Base-by-base conservation (phyloP, 2,329 filamentous ascomycete genomes). In the Aspergillus fructus region DNA sequence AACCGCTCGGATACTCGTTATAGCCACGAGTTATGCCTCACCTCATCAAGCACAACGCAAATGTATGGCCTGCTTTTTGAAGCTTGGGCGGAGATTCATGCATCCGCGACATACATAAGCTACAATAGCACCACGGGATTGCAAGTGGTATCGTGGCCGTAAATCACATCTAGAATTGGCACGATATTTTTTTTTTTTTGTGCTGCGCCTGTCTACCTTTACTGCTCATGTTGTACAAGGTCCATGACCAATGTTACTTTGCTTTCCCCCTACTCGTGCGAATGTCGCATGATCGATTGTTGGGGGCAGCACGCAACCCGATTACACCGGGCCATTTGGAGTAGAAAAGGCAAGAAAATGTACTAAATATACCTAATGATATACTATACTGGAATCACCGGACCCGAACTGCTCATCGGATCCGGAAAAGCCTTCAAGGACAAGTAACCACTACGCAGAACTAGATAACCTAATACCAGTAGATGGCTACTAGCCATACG, bases 391-490 rank as follows among this genome's bases (percentile, higher is more conserved):
- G 85, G 85, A 53, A 89, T 87, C 17, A 86, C 90, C 64, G 88
- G 88, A 51, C 90, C 88, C 2, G 88, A 88, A 59, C 78, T 90
- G 37, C 90, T 90, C 73, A 80, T 90, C 37, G 86, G 87, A 48
- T 85, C 83, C 46, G 88, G 88, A 42, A 76, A 75, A 33, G 85
- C 85, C 11, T 78, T 90, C 52, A 78, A 83, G 55, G 83, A 80
- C 24, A 24, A 24, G 24, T 24, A 24, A 30, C 8, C 9, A 30
- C 27, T 30, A 30, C 9, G 27, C 27, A 11, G 27, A 30, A 11
- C 27, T 11, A 30, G 27, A 30, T 30, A 30, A 30, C 8, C 27
- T 30, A 30, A 30, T 30, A 11, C 9, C 9, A 30, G 27, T 30
- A 11, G 3, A 9, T 9, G 27, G 8, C 27, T 9, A 30, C 27